Evolutionary conservation across 2,329 filamentous ascomycete genomes (phyloP), one percentile per base, ranked within the genome.

Genomic region (Ceratocystis variospora): DNA sequence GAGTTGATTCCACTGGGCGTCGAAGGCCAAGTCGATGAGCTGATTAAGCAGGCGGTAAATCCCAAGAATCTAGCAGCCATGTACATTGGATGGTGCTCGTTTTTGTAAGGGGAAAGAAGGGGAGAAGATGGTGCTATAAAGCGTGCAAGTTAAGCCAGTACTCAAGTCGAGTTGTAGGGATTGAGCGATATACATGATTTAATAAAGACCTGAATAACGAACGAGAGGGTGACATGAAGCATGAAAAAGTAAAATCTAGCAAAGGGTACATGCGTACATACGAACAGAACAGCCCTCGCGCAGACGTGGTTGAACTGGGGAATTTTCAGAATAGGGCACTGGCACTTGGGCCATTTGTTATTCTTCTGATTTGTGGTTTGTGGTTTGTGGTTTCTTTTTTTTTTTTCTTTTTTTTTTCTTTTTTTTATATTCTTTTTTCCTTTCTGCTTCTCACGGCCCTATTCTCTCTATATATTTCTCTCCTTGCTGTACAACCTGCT

Each of bases 1-100:
- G 93, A 99, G 78, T 93, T 86, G 69, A 94, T 99, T 66, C 93
- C 94, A 55, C 78, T 99, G 69, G 91, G 91, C 33, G 91, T 97
- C 1, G 94, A 97, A 76, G 94, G 95, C 0, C 94, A 99, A 78
- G 94, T 96, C n/a, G 89, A 96, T 74, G 90, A 95, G 75, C 76
- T 99, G 75, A 94, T 99, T 71, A 84, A 87, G 73, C 87, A 93
- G 77, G 94, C 95, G 44, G 88, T 87, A 25, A 86, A 91, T 75
- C 84, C 87, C 66, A 83, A 78, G 72, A 95, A 94, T 74, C 75
- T 99, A 76, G 84, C 89, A 19, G 84, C 86, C 48, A 99, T 99
- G 95, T 99, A 97, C 76, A 96, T 97, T 76, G 94, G 94, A 22
- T 97, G 93, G 93, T 83, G 82, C 72, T 80, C 83, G 25, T 85